Evolutionary conservation across 2,329 filamentous ascomycete genomes (phyloP).

Genomic region (Colletotrichum coccodes): DNA sequence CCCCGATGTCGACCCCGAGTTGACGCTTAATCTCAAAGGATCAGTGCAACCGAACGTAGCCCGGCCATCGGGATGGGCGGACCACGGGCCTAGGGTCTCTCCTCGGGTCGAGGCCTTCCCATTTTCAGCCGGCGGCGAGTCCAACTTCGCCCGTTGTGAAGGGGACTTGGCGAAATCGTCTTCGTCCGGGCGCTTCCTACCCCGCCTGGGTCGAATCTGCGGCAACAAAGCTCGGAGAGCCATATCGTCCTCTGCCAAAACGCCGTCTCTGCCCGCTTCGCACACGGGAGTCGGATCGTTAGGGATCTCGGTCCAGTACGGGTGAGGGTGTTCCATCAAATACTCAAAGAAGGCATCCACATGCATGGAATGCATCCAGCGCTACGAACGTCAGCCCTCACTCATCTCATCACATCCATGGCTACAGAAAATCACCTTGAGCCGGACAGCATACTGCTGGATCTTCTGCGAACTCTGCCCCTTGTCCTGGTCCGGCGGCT

Average conservation of each 20-base stretch:
- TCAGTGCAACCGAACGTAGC: slow-evolving; percentile 44
- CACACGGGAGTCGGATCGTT: slow-evolving; percentile 69
- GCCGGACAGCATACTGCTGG: slow-evolving; percentile 90
- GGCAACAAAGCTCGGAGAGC: slow-evolving; percentile 86
- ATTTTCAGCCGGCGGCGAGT: slow-evolving; percentile 36
- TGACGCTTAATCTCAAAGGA: slow-evolving; percentile 48
- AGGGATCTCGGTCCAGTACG: slow-evolving; percentile 84
- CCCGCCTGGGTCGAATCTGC: slow-evolving; percentile 73
- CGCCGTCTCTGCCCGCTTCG: slow-evolving; percentile 79
- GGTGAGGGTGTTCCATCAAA: slow-evolving; percentile 79
- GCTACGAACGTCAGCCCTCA: slow-evolving; percentile 55
- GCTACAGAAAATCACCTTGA: slow-evolving; percentile 71
- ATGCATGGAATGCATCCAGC: slow-evolving; percentile 98
- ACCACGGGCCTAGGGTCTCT: slow-evolving; percentile 57
- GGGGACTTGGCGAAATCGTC: slow-evolving; percentile 60
- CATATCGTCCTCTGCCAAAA: slow-evolving; percentile 87
- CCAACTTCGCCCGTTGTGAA: slow-evolving; percentile 64
- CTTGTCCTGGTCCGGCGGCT: slow-evolving; percentile 82
- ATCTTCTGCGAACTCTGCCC: slow-evolving; percentile 93
- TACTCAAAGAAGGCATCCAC: slow-evolving; percentile 96
- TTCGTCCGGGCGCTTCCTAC: slow-evolving; percentile 72
- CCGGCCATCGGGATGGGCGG: slow-evolving; percentile 55
- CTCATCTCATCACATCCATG: neutral
- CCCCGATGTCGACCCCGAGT: slow-evolving; percentile 44
- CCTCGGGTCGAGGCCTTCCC: slow-evolving; percentile 30